Base-by-base conservation (phyloP, 2,329 filamentous ascomycete species). In the Aspergillus jensenii region DNA sequence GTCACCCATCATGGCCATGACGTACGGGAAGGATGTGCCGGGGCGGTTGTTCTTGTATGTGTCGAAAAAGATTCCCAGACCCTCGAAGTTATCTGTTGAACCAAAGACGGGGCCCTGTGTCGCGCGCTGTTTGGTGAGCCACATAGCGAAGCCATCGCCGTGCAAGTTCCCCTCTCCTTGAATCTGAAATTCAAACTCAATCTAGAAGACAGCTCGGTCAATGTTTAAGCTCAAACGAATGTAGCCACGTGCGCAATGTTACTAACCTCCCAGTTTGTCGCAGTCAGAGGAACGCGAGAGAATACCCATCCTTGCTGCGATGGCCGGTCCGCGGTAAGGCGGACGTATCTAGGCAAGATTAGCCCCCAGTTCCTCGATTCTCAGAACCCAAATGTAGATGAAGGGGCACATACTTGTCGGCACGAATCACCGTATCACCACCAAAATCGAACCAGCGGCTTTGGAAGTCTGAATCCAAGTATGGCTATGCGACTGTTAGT, bases 1-100 rank as follows among this genome's bases (percentile, higher is more conserved):
- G 74, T 99, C 95, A 59, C 95, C 95, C 66, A 92, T 82, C 95
- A 98, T 98, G 62, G 93, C 93, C 93, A 98, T 97, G 69, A 99
- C 89, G 72, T 96, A 97, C 51, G 95, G 95, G 78, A 99, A 99
- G 47, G 96, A 90, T 43, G 91, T 89, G 44, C 95, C 95, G 0
- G 95, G 93, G 14, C 95, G 87, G 81, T 97, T 96, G 82, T 99
- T 99, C 87, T 99, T 99, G 84, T 99, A 99, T 45, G 95, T 99
- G 74, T 99, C 95, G 79, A 99, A 86, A 81, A 97, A 98, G 76
- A 99, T 84, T 55, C 92, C 95, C 47, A 99, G 84, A 4, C 95
- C 95, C 75, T 99, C 93, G 68, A 98, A 99, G 63, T 86, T 86
- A 78, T 99, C 93, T 31, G 84, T 82, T 65, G 88, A 88, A 51